Percentiles rank a stretch among this genome's conserved stretches.
phyloP scores from a whole-genome alignment of 345 rosid genomes.

The Hibiscus mutabilis region DNA sequence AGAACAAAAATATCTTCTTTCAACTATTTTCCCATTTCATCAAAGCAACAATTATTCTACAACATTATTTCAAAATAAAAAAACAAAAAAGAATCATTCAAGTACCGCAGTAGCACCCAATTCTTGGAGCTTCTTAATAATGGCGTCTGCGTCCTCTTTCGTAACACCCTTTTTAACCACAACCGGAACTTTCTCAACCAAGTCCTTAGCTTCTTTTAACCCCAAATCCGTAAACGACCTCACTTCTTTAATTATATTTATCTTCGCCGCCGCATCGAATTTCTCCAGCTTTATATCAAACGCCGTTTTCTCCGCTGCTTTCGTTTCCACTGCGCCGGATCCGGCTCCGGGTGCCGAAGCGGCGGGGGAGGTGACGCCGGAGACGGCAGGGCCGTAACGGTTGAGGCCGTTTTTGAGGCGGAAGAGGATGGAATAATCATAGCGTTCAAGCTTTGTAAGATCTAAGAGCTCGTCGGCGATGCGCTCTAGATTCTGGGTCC shows the following conservation, averaged over 20 bases:
- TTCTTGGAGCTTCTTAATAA: conserved; percentile 62
- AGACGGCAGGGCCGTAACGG: conserved; percentile 52
- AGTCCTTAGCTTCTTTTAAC: conserved; percentile 71
- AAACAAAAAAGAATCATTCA: conserved; percentile 41
- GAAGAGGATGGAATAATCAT: conserved; percentile 73
- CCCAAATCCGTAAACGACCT: conserved; percentile 75
- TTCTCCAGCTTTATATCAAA: conserved; percentile 87
- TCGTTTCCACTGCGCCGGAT: conserved; percentile 27
- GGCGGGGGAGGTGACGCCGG: conserved; percentile 24
- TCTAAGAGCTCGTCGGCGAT: conserved; percentile 72
- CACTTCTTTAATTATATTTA: conserved; percentile 83
- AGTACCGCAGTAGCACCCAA: conserved; percentile 63
- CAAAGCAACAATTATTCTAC: conserved; percentile 9
- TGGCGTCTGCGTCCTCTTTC: conserved; percentile 61
- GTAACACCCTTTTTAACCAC: conserved; percentile 62
- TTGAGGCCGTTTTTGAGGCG: conserved; percentile 62
- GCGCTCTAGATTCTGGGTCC: conserved; percentile 75
- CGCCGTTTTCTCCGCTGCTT: conserved; percentile 60
- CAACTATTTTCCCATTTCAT: neutral
- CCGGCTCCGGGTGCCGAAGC: conserved; percentile 25
- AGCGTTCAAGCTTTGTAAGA: conserved; percentile 67
- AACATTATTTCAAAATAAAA: neutral
- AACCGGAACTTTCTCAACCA: conserved; percentile 81
- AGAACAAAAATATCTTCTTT: neutral
- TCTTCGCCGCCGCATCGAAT: conserved; percentile 59